Conservation (phyloP, 352 stramenopile genomes). For the Plasmopara viticola region DNA sequence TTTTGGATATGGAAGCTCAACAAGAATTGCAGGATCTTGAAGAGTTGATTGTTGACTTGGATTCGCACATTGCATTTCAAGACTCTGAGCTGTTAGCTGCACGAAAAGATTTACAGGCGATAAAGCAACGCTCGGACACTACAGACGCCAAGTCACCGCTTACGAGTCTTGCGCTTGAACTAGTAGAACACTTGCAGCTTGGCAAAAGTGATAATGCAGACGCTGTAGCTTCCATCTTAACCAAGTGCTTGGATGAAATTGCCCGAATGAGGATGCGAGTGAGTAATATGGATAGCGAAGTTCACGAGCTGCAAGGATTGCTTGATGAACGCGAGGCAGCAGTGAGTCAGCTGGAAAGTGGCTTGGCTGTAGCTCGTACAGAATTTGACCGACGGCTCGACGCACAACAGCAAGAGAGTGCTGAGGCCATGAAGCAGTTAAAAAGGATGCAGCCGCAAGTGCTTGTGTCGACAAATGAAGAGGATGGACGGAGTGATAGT, state of each 20-base stretch:
- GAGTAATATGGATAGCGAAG: slow-evolving; percentile 30
- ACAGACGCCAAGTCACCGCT: slow-evolving; percentile 38
- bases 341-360: slow-evolving; percentile 55
- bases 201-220: background rate
- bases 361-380: slow-evolving; percentile 45
- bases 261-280: slow-evolving; percentile 40
- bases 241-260: slow-evolving; percentile 52
- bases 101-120: slow-evolving; percentile 42
- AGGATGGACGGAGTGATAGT: slow-evolving; percentile 22
- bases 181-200: slow-evolving; percentile 30
- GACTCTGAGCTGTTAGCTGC: slow-evolving; percentile 56
- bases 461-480: slow-evolving; percentile 8
- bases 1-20: slow-evolving; percentile 53
- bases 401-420: slow-evolving; percentile 42
- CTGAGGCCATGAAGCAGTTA: slow-evolving; percentile 21
- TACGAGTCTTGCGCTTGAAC: slow-evolving; percentile 25
- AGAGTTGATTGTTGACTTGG: slow-evolving; percentile 70
- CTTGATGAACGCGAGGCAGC: slow-evolving; percentile 47
- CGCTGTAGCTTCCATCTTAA: slow-evolving; percentile 24
- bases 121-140: slow-evolving; percentile 35
- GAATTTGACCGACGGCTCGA: slow-evolving; percentile 71
- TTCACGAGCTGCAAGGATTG: slow-evolving; percentile 30
- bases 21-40: slow-evolving; percentile 68
- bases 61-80: slow-evolving; percentile 79
- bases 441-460: slow-evolving; percentile 41